Percentiles rank a stretch among this genome's conserved stretches.
Evolutionary conservation across 306 rosid genomes (phyloP).

Genomic region (Cyamopsis tetragonoloba): DNA sequence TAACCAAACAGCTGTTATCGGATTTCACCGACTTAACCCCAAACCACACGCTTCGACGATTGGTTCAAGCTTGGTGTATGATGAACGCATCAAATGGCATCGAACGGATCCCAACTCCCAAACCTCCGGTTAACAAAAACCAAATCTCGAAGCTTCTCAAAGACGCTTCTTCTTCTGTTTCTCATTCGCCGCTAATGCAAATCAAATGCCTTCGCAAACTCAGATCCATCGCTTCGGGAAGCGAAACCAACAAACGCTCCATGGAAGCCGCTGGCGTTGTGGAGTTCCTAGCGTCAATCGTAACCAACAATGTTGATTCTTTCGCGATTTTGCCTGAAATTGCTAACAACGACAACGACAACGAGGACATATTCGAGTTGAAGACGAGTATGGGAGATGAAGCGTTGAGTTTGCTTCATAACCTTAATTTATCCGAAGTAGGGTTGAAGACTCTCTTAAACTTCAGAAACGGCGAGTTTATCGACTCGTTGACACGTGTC

Average conservation of each 20-base stretch:
- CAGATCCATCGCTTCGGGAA: constrained; percentile 60
- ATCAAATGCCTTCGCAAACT: constrained; percentile 40
- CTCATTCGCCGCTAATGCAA: constrained; percentile 34
- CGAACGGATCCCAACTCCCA: constrained; percentile 84
- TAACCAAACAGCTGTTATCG: constrained; percentile 49
- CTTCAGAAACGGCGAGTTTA: constrained; percentile 39
- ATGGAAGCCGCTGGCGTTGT: constrained; percentile 63
- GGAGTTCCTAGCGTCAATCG: constrained; percentile 57
- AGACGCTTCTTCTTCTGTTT: constrained; percentile 54
- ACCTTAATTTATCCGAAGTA: constrained; percentile 54
- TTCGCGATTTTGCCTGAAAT: not conserved
- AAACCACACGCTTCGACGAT: constrained; percentile 82
- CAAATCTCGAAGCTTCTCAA: constrained; percentile 54
- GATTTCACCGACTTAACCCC: constrained; percentile 63
- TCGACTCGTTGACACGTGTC: constrained; percentile 42
- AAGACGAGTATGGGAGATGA: constrained; percentile 31
- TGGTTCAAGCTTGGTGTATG: constrained; percentile 89
- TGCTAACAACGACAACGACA: not conserved
- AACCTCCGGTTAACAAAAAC: constrained; percentile 53
- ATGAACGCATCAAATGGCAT: constrained; percentile 73
- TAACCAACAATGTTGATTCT: constrained; percentile 8
- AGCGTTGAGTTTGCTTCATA: constrained; percentile 55
- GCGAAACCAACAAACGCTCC: constrained; percentile 59
- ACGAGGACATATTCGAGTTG: constrained; percentile 8
- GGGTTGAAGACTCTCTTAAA: constrained; percentile 31